A percentile compares a stretch with the other conserved stretches of the same genome.
Conservation (phyloP, 2,329 filamentous ascomycete genomes). For the Ramichloridium luteum region DNA sequence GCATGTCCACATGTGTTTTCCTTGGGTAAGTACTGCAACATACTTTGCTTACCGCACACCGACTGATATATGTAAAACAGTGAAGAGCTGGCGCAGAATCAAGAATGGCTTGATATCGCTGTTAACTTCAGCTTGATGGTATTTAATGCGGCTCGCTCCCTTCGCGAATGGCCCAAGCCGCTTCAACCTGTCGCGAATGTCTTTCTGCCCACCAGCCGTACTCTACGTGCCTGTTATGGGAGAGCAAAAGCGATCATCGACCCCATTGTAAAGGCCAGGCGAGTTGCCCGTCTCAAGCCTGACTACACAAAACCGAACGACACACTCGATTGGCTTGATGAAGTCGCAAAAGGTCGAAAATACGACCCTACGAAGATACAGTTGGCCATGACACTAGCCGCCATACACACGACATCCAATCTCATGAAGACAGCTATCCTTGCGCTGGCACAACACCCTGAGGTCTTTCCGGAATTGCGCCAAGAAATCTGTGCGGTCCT, state of each 20-base stretch:
- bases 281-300: background rate
- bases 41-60: too few species aligned
- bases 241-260: background rate
- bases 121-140: background rate
- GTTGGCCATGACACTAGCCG: background rate
- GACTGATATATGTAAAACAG: too few species aligned
- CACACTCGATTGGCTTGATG: background rate
- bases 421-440: background rate
- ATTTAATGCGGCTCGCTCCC: background rate
- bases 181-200: background rate
- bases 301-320: background rate
- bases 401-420: background rate
- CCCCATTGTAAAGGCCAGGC: background rate
- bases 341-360: background rate
- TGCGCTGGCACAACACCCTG: background rate
- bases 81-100: background rate
- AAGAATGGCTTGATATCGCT: constrained; percentile 1
- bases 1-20: background rate
- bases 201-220: background rate
- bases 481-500: background rate
- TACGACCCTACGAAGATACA: background rate
- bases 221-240: background rate
- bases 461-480: background rate
- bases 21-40: background rate
- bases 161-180: background rate